Evolutionary conservation across 805 yeast genomes (phyloP).

Genomic region (Cyberlindnera nakhonratchasimensis): DNA sequence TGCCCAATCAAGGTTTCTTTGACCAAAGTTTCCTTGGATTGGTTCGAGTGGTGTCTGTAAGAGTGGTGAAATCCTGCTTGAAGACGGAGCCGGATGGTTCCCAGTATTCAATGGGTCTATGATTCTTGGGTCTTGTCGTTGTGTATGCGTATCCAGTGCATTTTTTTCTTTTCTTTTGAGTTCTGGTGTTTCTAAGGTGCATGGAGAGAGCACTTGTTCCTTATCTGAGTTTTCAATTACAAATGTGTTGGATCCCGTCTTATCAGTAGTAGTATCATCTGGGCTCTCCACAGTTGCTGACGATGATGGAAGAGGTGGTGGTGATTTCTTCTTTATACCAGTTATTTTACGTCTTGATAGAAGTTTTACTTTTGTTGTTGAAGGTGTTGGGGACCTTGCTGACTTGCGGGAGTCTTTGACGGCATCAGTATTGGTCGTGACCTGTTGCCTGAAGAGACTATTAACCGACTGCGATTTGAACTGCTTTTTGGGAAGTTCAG

Average conservation of each 20-base stretch:
- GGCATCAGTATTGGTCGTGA: conserved; percentile 4
- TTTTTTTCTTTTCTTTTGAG: not conserved
- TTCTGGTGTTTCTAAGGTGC: not conserved
- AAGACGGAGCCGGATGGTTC: not conserved
- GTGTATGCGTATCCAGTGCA: not conserved
- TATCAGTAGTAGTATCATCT: not conserved
- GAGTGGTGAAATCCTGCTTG: not conserved
- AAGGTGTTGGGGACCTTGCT: conserved; percentile 12
- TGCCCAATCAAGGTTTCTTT: conserved; percentile 1
- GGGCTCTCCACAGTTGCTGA: too few relatives aligned
- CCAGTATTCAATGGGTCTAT: not conserved
- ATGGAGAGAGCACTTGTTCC: not conserved
- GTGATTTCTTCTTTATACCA: conserved; percentile 6
- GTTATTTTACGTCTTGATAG: conserved; percentile 18
- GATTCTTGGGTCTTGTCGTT: too few relatives aligned
- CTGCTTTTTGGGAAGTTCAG: conserved; percentile 24
- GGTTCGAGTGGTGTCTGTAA: not conserved
- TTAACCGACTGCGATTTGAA: conserved; percentile 31
- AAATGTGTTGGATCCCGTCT: not conserved
- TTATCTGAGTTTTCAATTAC: not conserved
- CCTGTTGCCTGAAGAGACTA: conserved; percentile 26
- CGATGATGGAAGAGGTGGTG: too few relatives aligned
- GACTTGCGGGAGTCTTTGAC: conserved; percentile 4
- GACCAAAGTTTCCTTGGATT: not conserved
- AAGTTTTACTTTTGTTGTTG: conserved; percentile 24